Percentiles rank a stretch among this genome's conserved stretches.
These are phyloP conservation scores for Diaporthe ampelina DNA, from an alignment of 2,329 filamentous ascomycete species.

Conservation along the genomic window DNA sequence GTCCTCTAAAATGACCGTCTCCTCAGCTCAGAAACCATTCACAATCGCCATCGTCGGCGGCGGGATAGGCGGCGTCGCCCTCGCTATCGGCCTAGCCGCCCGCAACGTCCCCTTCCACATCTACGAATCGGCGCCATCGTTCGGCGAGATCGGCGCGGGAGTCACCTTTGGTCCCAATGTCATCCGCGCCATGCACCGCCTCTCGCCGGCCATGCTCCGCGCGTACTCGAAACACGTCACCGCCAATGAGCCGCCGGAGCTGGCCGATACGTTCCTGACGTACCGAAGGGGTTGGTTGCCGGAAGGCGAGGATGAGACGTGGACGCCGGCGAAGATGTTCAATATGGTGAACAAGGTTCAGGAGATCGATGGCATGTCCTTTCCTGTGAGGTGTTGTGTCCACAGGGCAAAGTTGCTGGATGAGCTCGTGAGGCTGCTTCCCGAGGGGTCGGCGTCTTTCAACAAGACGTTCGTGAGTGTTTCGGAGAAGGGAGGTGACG, in stretches of 20 bases:
- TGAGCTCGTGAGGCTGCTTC: constrained; percentile 41
- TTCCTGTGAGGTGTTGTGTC: constrained; percentile 40
- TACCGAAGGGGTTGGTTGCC: constrained; percentile 20
- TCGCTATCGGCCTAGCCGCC: constrained; percentile 64
- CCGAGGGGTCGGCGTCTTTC: constrained; percentile 32
- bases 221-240: constrained; percentile 56
- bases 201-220: constrained; percentile 59
- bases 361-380: constrained; percentile 33
- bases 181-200: constrained; percentile 65
- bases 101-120: constrained; percentile 56
- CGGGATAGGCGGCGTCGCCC: constrained; percentile 68
- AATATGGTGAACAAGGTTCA: constrained; percentile 34
- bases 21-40: constrained; percentile 23
- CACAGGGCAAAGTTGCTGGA: constrained; percentile 41
- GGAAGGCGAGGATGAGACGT: background rate
- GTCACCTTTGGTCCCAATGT: constrained; percentile 69
- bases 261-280: constrained; percentile 26
- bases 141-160: constrained; percentile 71
- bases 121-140: constrained; percentile 68
- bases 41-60: constrained; percentile 69
- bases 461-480: constrained; percentile 38
- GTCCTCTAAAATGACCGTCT: background rate
- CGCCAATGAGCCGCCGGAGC: constrained; percentile 41
- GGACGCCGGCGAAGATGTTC: constrained; percentile 33
- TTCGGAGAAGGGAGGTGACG: background rate